These are phyloP conservation scores for Teratosphaeria gauchensis DNA, from an alignment of 2,329 filamentous ascomycete genomes.

Conservation along the genomic window DNA sequence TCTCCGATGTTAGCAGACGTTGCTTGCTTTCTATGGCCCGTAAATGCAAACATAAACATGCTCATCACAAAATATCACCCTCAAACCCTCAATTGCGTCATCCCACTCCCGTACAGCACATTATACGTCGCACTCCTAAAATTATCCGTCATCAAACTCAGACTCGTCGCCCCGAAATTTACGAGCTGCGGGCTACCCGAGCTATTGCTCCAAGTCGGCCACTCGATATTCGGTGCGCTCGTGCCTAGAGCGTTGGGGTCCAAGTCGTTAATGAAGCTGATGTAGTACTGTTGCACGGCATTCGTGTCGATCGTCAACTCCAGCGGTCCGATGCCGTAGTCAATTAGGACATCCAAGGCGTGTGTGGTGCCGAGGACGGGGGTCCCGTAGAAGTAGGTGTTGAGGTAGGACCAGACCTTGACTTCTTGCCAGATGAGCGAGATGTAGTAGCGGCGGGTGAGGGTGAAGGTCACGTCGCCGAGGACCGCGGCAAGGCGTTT, in stretches of 20 bases:
- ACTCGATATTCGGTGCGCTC: constrained; percentile 30
- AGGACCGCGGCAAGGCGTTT: constrained; percentile 65
- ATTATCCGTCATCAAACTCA: constrained; percentile 36
- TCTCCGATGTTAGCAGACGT: no score
- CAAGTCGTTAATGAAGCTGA: constrained; percentile 59
- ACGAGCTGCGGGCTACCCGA: constrained; percentile 30
- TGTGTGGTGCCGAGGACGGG: constrained; percentile 71
- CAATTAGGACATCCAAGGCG: constrained; percentile 43
- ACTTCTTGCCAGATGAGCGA: constrained; percentile 35
- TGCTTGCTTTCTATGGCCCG: no score
- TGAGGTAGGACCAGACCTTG: constrained; percentile 64
- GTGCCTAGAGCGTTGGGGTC: constrained; percentile 52
- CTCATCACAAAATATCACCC: neutral
- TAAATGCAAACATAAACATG: no score
- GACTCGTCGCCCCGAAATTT: constrained; percentile 34
- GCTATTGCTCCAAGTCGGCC: constrained; percentile 48
- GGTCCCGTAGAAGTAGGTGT: constrained; percentile 61
- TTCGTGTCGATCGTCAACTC: constrained; percentile 2
- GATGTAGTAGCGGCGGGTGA: constrained; percentile 59
- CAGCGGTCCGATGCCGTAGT: neutral
- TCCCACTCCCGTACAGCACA: neutral
- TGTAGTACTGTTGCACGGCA: constrained; percentile 59
- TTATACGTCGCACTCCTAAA: constrained; percentile 39
- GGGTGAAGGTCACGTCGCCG: constrained; percentile 65
- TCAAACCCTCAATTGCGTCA: neutral